Conservation (phyloP, 352 stramenopile species). For the Phytophthora foliorum region DNA sequence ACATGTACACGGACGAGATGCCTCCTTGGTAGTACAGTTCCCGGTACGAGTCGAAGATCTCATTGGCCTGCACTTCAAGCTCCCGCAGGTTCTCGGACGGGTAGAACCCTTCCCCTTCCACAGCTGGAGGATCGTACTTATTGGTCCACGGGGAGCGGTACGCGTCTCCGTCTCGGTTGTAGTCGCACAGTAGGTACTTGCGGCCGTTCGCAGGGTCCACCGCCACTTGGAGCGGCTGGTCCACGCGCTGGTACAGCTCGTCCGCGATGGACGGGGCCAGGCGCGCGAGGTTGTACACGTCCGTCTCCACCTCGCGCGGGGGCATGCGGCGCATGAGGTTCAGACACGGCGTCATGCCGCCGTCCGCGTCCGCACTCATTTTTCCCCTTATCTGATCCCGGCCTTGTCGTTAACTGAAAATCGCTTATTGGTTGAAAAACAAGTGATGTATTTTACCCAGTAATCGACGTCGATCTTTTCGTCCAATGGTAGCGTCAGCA, state of each 20-base stretch:
- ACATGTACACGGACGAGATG: constrained; percentile 96
- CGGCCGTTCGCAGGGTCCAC: constrained; percentile 89
- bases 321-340: constrained; percentile 93
- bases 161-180: constrained; percentile 95
- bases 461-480: background rate
- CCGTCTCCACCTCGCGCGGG: constrained; percentile 83
- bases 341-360: constrained; percentile 80
- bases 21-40: constrained; percentile 97
- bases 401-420: background rate
- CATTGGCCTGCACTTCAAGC: constrained; percentile 95
- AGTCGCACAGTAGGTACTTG: constrained; percentile 95
- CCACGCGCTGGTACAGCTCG: constrained; percentile 94
- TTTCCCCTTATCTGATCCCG: constrained; percentile 19
- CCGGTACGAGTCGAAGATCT: constrained; percentile 97
- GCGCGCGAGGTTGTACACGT: constrained; percentile 88
- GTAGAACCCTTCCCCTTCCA: constrained; percentile 91
- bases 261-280: constrained; percentile 86
- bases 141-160: constrained; percentile 96
- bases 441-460: background rate
- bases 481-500: background rate
- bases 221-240: constrained; percentile 92
- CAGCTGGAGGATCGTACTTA: constrained; percentile 82
- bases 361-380: constrained; percentile 40
- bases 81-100: constrained; percentile 90
- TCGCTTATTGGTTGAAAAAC: background rate